Percentiles rank a stretch among this genome's conserved stretches.
phyloP scores from a whole-genome alignment of 257 asterid genomes.

The Oldenlandia corymbosa region DNA sequence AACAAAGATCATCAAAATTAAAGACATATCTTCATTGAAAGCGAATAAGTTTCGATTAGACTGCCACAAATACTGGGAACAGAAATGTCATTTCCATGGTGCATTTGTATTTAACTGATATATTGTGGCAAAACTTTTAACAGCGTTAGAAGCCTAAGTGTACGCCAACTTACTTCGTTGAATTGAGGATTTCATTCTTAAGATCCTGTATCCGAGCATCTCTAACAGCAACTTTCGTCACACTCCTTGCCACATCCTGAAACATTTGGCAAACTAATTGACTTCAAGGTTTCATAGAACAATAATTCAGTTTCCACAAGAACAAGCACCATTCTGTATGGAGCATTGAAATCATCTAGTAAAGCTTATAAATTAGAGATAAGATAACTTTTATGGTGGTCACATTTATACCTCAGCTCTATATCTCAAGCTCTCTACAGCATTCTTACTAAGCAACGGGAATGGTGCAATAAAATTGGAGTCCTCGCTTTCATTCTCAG shows the following conservation, averaged over 20 bases:
- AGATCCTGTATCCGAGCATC: constrained; percentile 90
- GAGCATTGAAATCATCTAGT: too few species aligned
- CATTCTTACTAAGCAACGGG: constrained; percentile 73
- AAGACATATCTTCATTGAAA: not conserved
- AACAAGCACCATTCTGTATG: not conserved
- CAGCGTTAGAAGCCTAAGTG: not conserved
- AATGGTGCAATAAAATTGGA: constrained; percentile 78
- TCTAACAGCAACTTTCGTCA: constrained; percentile 72
- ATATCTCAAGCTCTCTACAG: constrained; percentile 87
- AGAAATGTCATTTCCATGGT: not conserved
- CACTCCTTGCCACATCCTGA: constrained; percentile 91
- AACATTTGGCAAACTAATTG: constrained; percentile 11
- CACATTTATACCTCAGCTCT: constrained; percentile 78
- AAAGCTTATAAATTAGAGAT: too few species aligned
- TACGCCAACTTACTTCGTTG: constrained; percentile 70
- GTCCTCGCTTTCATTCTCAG: constrained; percentile 58
- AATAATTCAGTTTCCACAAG: not conserved
- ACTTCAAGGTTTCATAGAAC: not conserved
- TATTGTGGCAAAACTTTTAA: not conserved
- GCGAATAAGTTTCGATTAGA: not conserved
- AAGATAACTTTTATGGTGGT: not conserved
- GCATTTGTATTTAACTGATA: not conserved
- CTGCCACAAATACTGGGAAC: not conserved
- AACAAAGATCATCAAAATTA: not conserved
- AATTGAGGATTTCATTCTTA: constrained; percentile 87